Conservation (phyloP, 345 rosid genomes). For the Syzygium aromaticum region DNA sequence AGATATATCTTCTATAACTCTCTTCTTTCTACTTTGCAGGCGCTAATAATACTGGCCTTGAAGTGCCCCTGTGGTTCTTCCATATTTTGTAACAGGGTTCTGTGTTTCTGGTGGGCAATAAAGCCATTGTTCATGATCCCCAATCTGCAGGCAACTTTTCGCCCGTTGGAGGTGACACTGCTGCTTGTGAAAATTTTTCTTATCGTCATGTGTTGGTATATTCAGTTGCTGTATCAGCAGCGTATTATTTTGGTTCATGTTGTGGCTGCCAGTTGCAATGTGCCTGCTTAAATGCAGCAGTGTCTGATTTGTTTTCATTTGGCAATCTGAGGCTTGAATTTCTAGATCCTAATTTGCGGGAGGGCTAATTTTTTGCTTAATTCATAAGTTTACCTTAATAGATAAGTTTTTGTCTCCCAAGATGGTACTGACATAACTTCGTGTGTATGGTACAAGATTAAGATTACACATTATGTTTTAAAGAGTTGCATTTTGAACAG, state of each 20-base stretch:
- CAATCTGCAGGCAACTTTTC: constrained; percentile 33
- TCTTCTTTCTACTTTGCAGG: constrained; percentile 25
- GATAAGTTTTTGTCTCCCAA: neutral
- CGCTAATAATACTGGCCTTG: constrained; percentile 26
- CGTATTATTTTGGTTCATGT: neutral
- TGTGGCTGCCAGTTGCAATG: neutral
- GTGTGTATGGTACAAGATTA: neutral
- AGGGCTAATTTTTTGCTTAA: neutral
- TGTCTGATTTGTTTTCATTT: neutral
- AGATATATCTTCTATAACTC: neutral
- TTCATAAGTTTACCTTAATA: neutral
- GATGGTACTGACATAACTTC: neutral
- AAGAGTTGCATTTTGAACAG: constrained; percentile 10
- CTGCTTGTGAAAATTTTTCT: neutral
- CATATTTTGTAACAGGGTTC: constrained; percentile 27
- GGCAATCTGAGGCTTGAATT: neutral
- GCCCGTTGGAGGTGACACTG: constrained; percentile 24
- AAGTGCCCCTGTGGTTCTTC: constrained; percentile 20
- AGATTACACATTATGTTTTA: neutral
- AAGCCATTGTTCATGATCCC: constrained; percentile 36
- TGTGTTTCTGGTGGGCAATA: constrained; percentile 74
- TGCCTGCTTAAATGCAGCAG: neutral
- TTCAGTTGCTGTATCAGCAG: neutral
- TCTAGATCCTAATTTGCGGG: neutral
- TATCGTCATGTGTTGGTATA: neutral